Conservation (phyloP, 805 yeast species). For the Starmerella bombicola region DNA sequence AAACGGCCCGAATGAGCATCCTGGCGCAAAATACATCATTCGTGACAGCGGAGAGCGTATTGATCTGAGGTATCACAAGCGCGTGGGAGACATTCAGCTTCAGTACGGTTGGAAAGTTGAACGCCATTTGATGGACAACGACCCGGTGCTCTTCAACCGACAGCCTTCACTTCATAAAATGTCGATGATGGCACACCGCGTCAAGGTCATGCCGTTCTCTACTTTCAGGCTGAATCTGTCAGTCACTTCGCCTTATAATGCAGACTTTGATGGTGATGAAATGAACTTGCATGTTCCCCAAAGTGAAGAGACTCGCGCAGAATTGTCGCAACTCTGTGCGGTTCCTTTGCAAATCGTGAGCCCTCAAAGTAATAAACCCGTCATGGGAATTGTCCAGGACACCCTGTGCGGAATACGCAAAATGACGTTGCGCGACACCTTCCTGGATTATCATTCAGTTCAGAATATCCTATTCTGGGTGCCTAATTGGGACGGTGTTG, state of each 20-base stretch:
- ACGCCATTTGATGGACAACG: slow-evolving; percentile 94
- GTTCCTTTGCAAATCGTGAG: slow-evolving; percentile 97
- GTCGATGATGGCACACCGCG: slow-evolving; percentile 99
- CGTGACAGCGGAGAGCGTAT: slow-evolving; percentile 99
- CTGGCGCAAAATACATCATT: slow-evolving; percentile 97
- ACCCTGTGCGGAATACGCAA: slow-evolving; percentile 95
- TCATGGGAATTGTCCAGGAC: slow-evolving; percentile 99
- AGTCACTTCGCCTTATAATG: slow-evolving; percentile 98
- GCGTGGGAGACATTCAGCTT: slow-evolving; percentile 95
- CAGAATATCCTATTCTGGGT: slow-evolving; percentile 97
- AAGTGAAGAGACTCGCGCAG: slow-evolving; percentile 95
- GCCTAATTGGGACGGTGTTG: slow-evolving; percentile 96
- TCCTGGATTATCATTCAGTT: slow-evolving; percentile 82
- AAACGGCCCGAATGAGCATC: slow-evolving; percentile 98
- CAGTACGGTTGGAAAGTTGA: slow-evolving; percentile 99
- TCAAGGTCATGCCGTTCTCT: slow-evolving; percentile 96
- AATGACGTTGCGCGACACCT: slow-evolving; percentile 81
- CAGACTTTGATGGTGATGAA: slow-evolving; percentile 99
- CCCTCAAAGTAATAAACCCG: slow-evolving; percentile 97
- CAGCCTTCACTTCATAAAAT: slow-evolving; percentile 98
- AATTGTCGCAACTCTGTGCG: slow-evolving; percentile 84
- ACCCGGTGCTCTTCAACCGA: slow-evolving; percentile 95
- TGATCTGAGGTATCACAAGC: slow-evolving; percentile 88
- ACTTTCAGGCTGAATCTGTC: slow-evolving; percentile 93
- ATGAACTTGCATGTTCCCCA: slow-evolving; percentile 99